Evolutionary conservation across 2,329 filamentous ascomycete species (phyloP), one percentile per base, ranked within the genome.

Genomic region (Purpureocillium lavendulum): DNA sequence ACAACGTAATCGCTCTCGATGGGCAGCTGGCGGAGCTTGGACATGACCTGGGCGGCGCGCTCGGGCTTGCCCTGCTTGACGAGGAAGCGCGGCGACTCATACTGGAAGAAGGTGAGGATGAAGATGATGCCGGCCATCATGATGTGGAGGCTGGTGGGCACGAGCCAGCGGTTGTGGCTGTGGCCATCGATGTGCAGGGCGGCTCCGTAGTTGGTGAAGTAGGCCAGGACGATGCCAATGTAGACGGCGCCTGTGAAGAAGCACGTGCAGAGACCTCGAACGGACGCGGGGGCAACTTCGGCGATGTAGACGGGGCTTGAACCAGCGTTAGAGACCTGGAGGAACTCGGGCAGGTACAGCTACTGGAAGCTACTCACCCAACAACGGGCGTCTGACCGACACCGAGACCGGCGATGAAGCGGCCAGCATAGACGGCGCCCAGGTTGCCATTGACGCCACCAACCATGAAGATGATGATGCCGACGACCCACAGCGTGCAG

Each of bases 91-190:
- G 83, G 83, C 0, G 82, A 85, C 56, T 87, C 83, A 41, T 69
- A 70, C 46, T 82, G 75, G 49, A 83, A 72, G 56, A 85, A 81
- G 10, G 77, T 84, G 12, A 88, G 68, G 40, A 77, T 50, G 53
- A 85, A 74, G 54, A 88, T 87, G 44, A 89, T 61, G 4, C 75
- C 75, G 2, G 84, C 80, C 52, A 89, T 87, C 53, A 87, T 87
- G 57, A 90, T 68, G 55, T 90, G 84, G 41, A 89, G 66, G 48
- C 77, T 80, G 32, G 82, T 87, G 0, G 85, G 84, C 0, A 87
- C 73, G 33, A 83, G 70, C 74, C 74, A 78, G 45, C 70, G 67
- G 39, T 65, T 64, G 41, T 66, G 60, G 3, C 62, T 66, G n/a
- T 56, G 49, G 36, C 67, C 63, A 17, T 61, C 57, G 16, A 79